These are phyloP conservation scores for Globisporangium cylindrosporum DNA, from an alignment of 352 stramenopile genomes.

Conservation along the genomic window DNA sequence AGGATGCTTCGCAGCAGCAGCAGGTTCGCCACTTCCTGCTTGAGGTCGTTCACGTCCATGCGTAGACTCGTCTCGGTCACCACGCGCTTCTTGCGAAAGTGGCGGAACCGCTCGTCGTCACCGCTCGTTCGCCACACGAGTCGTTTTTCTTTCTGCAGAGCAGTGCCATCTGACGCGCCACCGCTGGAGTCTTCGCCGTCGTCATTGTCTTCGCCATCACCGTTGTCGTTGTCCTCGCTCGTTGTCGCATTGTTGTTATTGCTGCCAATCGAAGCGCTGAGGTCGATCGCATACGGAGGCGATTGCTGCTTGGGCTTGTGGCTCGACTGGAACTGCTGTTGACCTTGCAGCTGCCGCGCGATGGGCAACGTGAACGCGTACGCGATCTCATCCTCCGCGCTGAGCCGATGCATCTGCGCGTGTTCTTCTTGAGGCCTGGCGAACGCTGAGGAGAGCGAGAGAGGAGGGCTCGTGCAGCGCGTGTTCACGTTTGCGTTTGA, in stretches of 20 bases:
- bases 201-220: background rate
- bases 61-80: constrained; percentile 12
- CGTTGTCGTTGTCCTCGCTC: background rate
- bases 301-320: background rate
- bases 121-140: background rate
- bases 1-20: constrained; percentile 17
- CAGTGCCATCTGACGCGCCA: background rate
- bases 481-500: background rate
- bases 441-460: background rate
- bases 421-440: background rate
- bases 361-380: constrained; percentile 14
- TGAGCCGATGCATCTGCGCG: background rate
- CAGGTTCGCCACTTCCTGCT: constrained; percentile 25
- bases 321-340: background rate
- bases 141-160: background rate
- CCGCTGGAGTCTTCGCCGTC: background rate
- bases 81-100: constrained; percentile 16
- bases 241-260: background rate
- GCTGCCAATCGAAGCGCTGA: background rate
- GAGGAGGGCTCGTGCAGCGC: background rate
- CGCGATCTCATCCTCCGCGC: constrained; percentile 8
- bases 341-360: background rate
- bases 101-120: background rate
- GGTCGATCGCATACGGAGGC: too few relatives aligned
- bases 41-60: constrained; percentile 25